A percentile compares a stretch with the other conserved stretches of the same genome.
These are phyloP conservation scores for Arxiozyma heterogenica DNA, from an alignment of 1,139 yeast genomes.

Conservation along the genomic window DNA sequence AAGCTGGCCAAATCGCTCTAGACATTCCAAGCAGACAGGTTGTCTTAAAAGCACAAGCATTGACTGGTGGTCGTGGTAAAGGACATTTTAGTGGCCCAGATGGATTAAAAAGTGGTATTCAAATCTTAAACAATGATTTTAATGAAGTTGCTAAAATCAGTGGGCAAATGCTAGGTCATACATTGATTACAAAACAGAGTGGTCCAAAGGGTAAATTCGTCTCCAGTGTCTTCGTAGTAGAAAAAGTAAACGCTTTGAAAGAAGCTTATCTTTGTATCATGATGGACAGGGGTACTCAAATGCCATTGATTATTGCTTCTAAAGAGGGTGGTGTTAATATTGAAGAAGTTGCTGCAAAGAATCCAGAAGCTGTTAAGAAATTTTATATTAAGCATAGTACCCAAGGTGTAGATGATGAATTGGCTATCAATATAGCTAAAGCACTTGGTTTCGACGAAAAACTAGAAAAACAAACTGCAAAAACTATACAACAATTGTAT, in stretches of 20 bases:
- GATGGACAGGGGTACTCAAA: conserved; percentile 86
- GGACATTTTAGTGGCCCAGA: conserved; percentile 74
- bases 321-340: conserved; percentile 99
- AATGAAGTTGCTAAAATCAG: conserved; percentile 85
- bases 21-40: conserved; percentile 61
- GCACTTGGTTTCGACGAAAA: conserved; percentile 72
- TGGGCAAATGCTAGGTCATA: conserved; percentile 81
- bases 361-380: conserved; percentile 88
- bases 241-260: conserved; percentile 85
- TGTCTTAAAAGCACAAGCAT: conserved; percentile 96
- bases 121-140: conserved; percentile 55
- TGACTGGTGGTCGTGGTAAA: conserved; percentile 99
- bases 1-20: conserved; percentile 75
- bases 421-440: conserved; percentile 70
- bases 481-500: conserved; percentile 78
- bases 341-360: conserved; percentile 92
- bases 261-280: conserved; percentile 94
- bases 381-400: conserved; percentile 65
- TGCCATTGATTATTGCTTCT: conserved; percentile 90
- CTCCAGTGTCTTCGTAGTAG: conserved; percentile 91
- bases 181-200: conserved; percentile 94
- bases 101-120: conserved; percentile 95
- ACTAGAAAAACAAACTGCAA: conserved; percentile 82
- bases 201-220: conserved; percentile 97
- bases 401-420: conserved; percentile 72